phyloP scores from a whole-genome alignment of 1,284 basidiomycete genomes.

The Ceratobasidium papillatum region DNA sequence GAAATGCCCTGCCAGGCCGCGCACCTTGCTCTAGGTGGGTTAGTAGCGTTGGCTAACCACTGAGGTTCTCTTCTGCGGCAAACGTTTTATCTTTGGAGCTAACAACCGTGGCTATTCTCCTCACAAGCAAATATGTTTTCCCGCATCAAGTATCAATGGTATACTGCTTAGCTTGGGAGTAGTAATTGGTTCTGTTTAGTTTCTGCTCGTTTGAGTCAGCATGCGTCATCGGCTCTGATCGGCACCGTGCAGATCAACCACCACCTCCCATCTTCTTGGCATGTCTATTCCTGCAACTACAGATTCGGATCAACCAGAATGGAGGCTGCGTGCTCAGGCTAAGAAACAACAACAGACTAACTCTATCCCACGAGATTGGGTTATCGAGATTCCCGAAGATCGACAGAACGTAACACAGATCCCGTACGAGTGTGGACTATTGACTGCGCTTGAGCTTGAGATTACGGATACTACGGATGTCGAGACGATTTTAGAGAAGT shows the following conservation, averaged over 20 bases:
- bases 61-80: no score
- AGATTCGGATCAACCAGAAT: conserved; percentile 48
- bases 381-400: conserved; percentile 57
- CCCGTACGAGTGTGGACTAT: conserved; percentile 66
- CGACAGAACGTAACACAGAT: conserved; percentile 64
- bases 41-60: no score
- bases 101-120: no score
- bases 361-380: conserved; percentile 69
- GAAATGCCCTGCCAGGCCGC: no score
- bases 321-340: conserved; percentile 63
- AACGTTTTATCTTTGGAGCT: no score
- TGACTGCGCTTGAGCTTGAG: conserved; percentile 67
- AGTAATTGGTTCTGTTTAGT: no score
- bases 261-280: background rate
- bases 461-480: conserved; percentile 68
- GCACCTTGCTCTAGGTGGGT: no score
- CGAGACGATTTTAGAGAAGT: conserved; percentile 58
- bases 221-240: background rate
- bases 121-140: no score
- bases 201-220: background rate
- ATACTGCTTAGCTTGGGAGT: no score
- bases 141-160: no score
- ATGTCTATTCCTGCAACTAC: background rate
- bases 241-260: background rate
- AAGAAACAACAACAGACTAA: conserved; percentile 63